Evolutionary conservation across 352 stramenopile species (phyloP).

Genomic region (Phytophthora hybrid): DNA sequence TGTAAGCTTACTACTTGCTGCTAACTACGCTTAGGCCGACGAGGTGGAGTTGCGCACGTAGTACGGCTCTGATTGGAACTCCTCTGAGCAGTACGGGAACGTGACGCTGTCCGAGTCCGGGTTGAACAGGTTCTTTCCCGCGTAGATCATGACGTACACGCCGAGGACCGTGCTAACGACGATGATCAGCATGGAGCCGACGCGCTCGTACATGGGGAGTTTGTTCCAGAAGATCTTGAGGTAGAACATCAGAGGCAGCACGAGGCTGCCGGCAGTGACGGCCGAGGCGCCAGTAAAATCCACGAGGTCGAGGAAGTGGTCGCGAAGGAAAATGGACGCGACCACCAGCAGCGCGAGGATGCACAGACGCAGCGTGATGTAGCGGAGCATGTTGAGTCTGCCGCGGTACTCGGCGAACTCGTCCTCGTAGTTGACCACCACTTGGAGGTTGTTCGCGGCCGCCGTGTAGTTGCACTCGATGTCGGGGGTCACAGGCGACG

Average conservation of each 20-base stretch:
- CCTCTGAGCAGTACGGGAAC: constrained; percentile 65
- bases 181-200: constrained; percentile 44
- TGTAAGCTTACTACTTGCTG: not conserved
- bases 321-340: constrained; percentile 45
- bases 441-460: constrained; percentile 4
- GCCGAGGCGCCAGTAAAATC: constrained; percentile 60
- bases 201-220: constrained; percentile 53
- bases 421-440: constrained; percentile 27
- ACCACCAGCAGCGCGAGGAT: constrained; percentile 48
- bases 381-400: constrained; percentile 40
- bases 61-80: constrained; percentile 56
- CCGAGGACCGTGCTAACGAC: constrained; percentile 42
- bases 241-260: constrained; percentile 60
- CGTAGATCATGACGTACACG: constrained; percentile 55
- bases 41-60: constrained; percentile 45
- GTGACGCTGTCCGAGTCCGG: constrained; percentile 34
- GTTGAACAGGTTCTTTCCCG: constrained; percentile 51
- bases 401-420: constrained; percentile 45
- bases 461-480: constrained; percentile 29
- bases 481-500: constrained; percentile 16
- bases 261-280: constrained; percentile 47
- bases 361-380: constrained; percentile 41
- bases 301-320: constrained; percentile 56
- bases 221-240: constrained; percentile 53
- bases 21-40: constrained; percentile 13